Conservation (phyloP, 78 protist species). For the Anaeramoeba ignava region DNA sequence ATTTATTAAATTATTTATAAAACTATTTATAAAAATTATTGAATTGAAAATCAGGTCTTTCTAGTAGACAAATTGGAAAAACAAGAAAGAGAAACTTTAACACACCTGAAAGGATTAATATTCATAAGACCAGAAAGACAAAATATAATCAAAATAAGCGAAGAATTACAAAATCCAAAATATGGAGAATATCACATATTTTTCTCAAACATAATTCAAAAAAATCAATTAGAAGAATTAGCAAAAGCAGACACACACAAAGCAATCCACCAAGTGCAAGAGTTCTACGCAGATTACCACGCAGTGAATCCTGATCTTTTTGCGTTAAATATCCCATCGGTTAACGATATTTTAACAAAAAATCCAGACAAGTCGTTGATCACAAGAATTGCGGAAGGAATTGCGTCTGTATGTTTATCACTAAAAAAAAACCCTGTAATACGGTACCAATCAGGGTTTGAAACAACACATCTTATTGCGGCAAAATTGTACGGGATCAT, state of each 20-base stretch:
- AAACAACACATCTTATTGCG: conserved; percentile 13
- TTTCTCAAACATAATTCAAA: conserved; percentile 60
- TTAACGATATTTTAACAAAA: not conserved
- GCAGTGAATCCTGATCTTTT: conserved; percentile 51
- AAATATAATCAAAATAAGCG: conserved; percentile 32
- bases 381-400: conserved; percentile 14
- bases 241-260: conserved; percentile 77
- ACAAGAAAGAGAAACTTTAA: conserved; percentile 43
- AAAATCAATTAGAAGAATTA: conserved; percentile 31
- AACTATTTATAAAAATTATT: too few relatives aligned
- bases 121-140: conserved; percentile 70
- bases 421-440: conserved; percentile 37
- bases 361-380: not conserved
- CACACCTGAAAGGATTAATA: conserved; percentile 59
- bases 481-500: conserved; percentile 18
- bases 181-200: conserved; percentile 74
- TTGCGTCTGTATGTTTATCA: conserved; percentile 27
- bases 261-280: conserved; percentile 60
- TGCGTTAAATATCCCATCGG: conserved; percentile 33
- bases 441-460: conserved; percentile 32
- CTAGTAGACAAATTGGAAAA: conserved; percentile 61
- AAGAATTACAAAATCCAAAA: conserved; percentile 49
- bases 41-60: too few relatives aligned
- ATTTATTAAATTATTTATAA: too few relatives aligned
- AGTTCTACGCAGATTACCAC: conserved; percentile 66